Conservation (phyloP, 371 early-diverging fungal species). For the Mucor racemosus region DNA sequence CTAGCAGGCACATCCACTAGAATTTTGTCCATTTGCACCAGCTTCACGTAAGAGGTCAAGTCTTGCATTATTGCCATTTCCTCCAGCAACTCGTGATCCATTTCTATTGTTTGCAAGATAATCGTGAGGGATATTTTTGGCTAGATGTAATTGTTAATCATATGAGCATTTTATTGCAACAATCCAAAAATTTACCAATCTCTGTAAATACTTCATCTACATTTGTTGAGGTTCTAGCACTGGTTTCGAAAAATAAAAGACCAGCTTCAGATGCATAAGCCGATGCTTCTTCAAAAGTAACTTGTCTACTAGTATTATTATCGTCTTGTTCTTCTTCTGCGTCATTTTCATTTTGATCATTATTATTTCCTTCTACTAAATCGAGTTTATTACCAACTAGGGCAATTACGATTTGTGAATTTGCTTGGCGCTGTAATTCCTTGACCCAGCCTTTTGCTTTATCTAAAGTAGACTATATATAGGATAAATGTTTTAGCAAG, state of each 20-base stretch:
- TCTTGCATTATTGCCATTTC: conserved; percentile 24
- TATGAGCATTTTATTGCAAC: background rate
- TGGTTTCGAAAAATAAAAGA: conserved; percentile 87
- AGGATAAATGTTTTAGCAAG: background rate
- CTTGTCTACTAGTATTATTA: conserved; percentile 46
- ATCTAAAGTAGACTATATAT: conserved; percentile 77
- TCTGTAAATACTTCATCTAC: conserved; percentile 79
- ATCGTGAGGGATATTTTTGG: conserved; percentile 43
- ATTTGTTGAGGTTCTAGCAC: conserved; percentile 82
- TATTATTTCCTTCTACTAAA: conserved; percentile 54
- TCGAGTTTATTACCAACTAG: conserved; percentile 97
- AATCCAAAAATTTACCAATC: conserved; percentile 33
- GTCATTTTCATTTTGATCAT: conserved; percentile 32
- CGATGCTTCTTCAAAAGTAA: conserved; percentile 73
- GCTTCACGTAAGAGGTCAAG: conserved; percentile 37
- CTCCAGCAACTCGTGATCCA: conserved; percentile 21
- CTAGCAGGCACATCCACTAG: conserved; percentile 42
- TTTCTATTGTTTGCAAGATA: conserved; percentile 30
- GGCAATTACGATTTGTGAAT: conserved; percentile 95
- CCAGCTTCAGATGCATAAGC: conserved; percentile 81
- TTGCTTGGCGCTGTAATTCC: conserved; percentile 96
- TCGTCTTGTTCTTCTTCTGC: conserved; percentile 61
- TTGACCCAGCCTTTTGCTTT: conserved; percentile 99
- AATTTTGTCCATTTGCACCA: conserved; percentile 24
- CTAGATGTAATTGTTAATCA: conserved; percentile 15